phyloP scores from a whole-genome alignment of 1,284 basidiomycete genomes.

The Sporisorium iseilematis-ciliati region DNA sequence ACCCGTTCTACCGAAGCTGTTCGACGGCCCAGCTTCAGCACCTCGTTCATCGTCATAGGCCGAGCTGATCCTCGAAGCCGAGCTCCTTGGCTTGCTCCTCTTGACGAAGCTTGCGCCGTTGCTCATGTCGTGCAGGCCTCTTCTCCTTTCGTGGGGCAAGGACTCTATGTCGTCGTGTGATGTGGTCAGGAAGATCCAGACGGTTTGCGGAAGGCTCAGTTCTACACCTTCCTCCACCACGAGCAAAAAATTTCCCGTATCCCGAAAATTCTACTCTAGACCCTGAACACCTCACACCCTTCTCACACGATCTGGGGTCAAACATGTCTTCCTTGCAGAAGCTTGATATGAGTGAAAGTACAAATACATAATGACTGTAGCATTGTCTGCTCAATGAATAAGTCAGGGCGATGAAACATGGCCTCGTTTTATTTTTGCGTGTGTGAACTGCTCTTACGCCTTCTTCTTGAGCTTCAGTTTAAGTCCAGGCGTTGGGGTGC shows the following conservation, averaged over 20 bases:
- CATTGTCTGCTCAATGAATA: not conserved
- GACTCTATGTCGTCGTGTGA: not conserved
- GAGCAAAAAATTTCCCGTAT: conserved; percentile 12
- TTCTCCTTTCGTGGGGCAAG: not conserved
- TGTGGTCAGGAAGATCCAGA: not conserved
- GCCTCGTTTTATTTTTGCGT: not conserved
- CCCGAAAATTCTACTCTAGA: conserved; percentile 16
- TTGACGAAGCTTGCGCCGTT: conserved; percentile 36
- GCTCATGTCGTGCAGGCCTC: conserved; percentile 10
- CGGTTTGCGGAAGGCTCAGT: conserved; percentile 5
- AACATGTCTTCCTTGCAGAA: not conserved
- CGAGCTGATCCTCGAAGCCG: conserved; percentile 26
- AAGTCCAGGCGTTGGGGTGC: conserved; percentile 38
- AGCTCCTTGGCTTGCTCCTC: conserved; percentile 32
- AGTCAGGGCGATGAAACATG: not conserved
- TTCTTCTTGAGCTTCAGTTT: conserved; percentile 59
- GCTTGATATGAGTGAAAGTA: conserved; percentile 7
- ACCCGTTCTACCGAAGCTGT: not conserved
- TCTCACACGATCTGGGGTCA: not conserved
- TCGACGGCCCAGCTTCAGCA: conserved; percentile 15
- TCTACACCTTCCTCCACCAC: conserved; percentile 12
- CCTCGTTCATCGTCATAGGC: conserved; percentile 21
- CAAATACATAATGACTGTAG: conserved; percentile 20
- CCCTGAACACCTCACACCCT: conserved; percentile 3
- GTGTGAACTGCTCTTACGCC: conserved; percentile 13